Percentiles rank a stretch among this genome's conserved stretches.
These are phyloP conservation scores for Zygosaccharomyces lentus DNA, from an alignment of 805 yeast species.

Conservation along the genomic window DNA sequence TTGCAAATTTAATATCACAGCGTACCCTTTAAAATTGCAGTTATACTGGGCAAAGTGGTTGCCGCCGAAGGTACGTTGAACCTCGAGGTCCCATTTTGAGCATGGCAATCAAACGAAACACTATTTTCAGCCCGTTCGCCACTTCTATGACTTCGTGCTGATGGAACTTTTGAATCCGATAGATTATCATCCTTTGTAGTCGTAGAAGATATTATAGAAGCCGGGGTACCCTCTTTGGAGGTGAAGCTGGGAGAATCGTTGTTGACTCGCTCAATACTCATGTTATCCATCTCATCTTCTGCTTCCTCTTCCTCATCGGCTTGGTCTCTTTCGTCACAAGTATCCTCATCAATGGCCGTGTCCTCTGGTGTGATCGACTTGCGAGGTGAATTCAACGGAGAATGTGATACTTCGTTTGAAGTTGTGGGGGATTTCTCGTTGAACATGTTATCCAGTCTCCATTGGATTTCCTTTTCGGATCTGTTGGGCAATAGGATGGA, in stretches of 20 bases:
- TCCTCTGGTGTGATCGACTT: slow-evolving; percentile 21
- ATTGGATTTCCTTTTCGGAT: slow-evolving; percentile 68
- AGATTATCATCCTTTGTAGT: slow-evolving; percentile 12
- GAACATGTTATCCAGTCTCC: slow-evolving; percentile 49
- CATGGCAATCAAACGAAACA: slow-evolving; percentile 1
- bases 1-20: slow-evolving; percentile 5
- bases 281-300: slow-evolving; percentile 19
- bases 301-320: slow-evolving; percentile 15
- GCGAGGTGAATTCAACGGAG: slow-evolving; percentile 24
- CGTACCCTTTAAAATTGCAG: slow-evolving; percentile 27
- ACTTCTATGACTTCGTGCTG: slow-evolving; percentile 3
- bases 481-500: slow-evolving; percentile 67
- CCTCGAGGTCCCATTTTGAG: slow-evolving; percentile 7
- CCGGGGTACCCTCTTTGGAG: slow-evolving; percentile 22
- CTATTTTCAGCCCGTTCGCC: slow-evolving; percentile 5
- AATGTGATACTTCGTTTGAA: slow-evolving; percentile 9
- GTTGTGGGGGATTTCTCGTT: slow-evolving; percentile 10
- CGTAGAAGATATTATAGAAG: slow-evolving; percentile 16
- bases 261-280: slow-evolving; percentile 17
- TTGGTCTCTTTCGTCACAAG: slow-evolving; percentile 15
- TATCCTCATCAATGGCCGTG: slow-evolving; percentile 23
- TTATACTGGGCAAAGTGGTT: slow-evolving; percentile 27
- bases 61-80: slow-evolving; percentile 11
- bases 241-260: slow-evolving; percentile 9
- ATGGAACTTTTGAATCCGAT: slow-evolving; percentile 3